These are phyloP conservation scores for Penicillium sp. DNA, from an alignment of 2,329 filamentous ascomycete genomes.

Conservation along the genomic window DNA sequence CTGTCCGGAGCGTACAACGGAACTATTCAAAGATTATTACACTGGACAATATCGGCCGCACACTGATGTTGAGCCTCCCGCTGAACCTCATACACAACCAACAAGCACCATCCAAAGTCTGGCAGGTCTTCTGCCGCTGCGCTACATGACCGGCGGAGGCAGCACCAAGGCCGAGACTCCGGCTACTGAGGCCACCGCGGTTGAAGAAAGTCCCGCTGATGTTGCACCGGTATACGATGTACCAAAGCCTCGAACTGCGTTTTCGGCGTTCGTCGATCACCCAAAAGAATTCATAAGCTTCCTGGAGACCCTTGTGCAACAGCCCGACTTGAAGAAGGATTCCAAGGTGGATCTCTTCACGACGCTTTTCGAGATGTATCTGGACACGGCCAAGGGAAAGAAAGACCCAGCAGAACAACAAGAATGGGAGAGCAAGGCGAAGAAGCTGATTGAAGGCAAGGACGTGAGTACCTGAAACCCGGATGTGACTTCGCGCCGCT, in stretches of 20 bases:
- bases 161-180: conserved; percentile 34
- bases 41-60: conserved; percentile 73
- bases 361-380: conserved; percentile 96
- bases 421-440: conserved; percentile 88
- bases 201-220: conserved; percentile 29
- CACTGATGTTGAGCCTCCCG: conserved; percentile 60
- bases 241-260: conserved; percentile 82
- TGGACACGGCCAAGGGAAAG: conserved; percentile 79
- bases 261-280: conserved; percentile 95
- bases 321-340: conserved; percentile 66
- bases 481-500: conserved; percentile 12
- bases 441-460: conserved; percentile 77
- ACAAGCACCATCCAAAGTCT: conserved; percentile 82
- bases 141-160: conserved; percentile 72
- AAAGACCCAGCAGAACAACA: conserved; percentile 65
- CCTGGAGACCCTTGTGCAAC: conserved; percentile 79
- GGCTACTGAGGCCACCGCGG: conserved; percentile 26
- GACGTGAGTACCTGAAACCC: conserved; percentile 50
- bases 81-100: conserved; percentile 49
- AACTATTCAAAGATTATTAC: conserved; percentile 92
- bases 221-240: conserved; percentile 64
- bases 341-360: conserved; percentile 88
- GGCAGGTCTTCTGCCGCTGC: conserved; percentile 76
- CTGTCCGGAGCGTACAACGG: conserved; percentile 76
- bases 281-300: conserved; percentile 89